Percentiles rank a stretch among this genome's conserved stretches.
phyloP scores from a whole-genome alignment of 2,329 filamentous ascomycete genomes.

The Colletotrichum australisinense region DNA sequence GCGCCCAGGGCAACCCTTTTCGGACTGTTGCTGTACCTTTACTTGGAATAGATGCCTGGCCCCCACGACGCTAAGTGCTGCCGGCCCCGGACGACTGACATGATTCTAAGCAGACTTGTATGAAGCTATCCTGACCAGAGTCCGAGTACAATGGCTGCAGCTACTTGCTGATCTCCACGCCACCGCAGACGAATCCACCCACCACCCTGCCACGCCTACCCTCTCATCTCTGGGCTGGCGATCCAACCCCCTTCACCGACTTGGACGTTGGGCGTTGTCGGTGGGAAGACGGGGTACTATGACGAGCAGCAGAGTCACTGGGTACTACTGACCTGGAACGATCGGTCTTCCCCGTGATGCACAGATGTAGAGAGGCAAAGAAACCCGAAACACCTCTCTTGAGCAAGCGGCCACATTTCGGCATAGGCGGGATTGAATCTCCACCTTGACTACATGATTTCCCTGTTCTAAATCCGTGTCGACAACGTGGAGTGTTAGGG shows the following conservation, averaged over 20 bases:
- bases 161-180: conserved; percentile 27
- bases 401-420: conserved; percentile 23
- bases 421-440: conserved; percentile 11
- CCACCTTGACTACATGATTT: conserved; percentile 5
- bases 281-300: conserved; percentile 1
- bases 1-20: conserved; percentile 11
- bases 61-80: conserved; percentile 12
- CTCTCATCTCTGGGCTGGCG: background rate
- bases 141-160: conserved; percentile 32
- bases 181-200: conserved; percentile 18
- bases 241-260: conserved; percentile 27
- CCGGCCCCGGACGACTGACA: conserved; percentile 12
- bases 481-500: background rate
- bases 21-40: conserved; percentile 7
- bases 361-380: background rate
- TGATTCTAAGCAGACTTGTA: conserved; percentile 6
- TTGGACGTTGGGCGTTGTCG: background rate
- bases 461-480: conserved; percentile 25
- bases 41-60: background rate
- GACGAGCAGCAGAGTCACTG: background rate
- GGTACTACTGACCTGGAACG: conserved; percentile 2
- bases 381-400: conserved; percentile 20
- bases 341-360: conserved; percentile 11
- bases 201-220: conserved; percentile 17
- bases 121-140: background rate